Base-by-base conservation (phyloP, 1,139 yeast genomes). In the Wickerhamomyces sp. region DNA sequence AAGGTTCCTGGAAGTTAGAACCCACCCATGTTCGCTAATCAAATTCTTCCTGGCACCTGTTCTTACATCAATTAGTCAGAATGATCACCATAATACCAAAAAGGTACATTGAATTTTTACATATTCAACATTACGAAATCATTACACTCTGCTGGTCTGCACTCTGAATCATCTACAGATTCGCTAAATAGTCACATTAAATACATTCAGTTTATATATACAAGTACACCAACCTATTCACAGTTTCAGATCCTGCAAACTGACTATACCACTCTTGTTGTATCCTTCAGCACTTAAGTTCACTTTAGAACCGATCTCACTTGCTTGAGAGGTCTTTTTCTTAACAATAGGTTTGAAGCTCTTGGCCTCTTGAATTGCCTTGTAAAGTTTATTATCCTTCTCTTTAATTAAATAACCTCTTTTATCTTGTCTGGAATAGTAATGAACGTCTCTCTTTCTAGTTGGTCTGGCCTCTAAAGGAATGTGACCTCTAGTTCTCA, bases 401-500 rank as follows among this genome's bases (percentile, higher is more conserved):
- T 63, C 68, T 38, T 61, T 61, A 13, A 56, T 65, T 53, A 90
- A 67, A 58, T 87, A 90, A 4, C 98, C 97, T 49, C 89, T 75
- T 57, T 78, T 80, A 28, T 72, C 80, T 7, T 75, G 74, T 59
- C 78, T 74, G 35, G 92, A 76, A 64, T 92, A 92, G 63, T 72
- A 88, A 46, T 76, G 78, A 45, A 92, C 81, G 55, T 84, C 89
- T 65, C 87, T 82, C 63, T 87, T 78, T 51, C 77, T 81, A 8
- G 82, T 83, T 19, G 98, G 98, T 62, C 90, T 77, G 4, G 97
- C 94, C 39, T 78, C 81, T 48, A 88, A 64, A 22, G 97, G 97
- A 19, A 90, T 65, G 48, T 89, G 78, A 17, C 94, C 96, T 56
- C 77, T 81, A 51, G 74, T 81, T 46, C 72, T 64, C 38, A 84